Conservation (phyloP, 306 rosid genomes). For the Oxytropis ochrocephala region DNA sequence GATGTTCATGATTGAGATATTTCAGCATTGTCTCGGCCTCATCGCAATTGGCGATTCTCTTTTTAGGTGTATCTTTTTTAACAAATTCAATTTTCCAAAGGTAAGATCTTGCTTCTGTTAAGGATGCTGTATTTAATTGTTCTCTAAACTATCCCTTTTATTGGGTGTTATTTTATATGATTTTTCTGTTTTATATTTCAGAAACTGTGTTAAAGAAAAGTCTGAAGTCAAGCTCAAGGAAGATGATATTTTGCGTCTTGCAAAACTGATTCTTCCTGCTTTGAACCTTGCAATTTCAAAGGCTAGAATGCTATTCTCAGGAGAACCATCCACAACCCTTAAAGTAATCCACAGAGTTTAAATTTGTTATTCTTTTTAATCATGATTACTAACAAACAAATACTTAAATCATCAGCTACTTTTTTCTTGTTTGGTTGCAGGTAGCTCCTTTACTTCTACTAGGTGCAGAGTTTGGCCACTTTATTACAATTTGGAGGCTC, state of each 20-base stretch:
- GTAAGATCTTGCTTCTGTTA: conserved; percentile 27
- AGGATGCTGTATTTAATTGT: background rate
- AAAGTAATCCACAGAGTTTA: conserved; percentile 43
- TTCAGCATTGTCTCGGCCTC: conserved; percentile 67
- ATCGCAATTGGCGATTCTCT: conserved; percentile 60
- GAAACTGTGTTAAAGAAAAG: conserved; percentile 39
- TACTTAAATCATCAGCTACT: background rate
- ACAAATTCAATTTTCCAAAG: conserved; percentile 61
- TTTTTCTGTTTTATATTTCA: conserved; percentile 21
- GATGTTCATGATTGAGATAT: background rate
- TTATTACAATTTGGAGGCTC: conserved; percentile 71
- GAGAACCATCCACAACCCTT: conserved; percentile 83
- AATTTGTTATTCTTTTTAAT: background rate
- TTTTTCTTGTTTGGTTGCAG: conserved; percentile 32
- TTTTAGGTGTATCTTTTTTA: conserved; percentile 63
- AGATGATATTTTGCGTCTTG: conserved; percentile 58
- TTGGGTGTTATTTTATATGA: background rate
- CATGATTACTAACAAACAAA: background rate
- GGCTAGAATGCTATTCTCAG: conserved; percentile 59
- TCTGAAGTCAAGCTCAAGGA: conserved; percentile 51
- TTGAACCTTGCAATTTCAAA: conserved; percentile 56
- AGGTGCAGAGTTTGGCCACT: conserved; percentile 82
- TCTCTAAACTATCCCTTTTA: background rate
- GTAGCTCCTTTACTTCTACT: conserved; percentile 71
- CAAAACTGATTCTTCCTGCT: conserved; percentile 57